Base-by-base conservation (phyloP, 108 stramenopile species). In the Cyclotella kingstonii region DNA sequence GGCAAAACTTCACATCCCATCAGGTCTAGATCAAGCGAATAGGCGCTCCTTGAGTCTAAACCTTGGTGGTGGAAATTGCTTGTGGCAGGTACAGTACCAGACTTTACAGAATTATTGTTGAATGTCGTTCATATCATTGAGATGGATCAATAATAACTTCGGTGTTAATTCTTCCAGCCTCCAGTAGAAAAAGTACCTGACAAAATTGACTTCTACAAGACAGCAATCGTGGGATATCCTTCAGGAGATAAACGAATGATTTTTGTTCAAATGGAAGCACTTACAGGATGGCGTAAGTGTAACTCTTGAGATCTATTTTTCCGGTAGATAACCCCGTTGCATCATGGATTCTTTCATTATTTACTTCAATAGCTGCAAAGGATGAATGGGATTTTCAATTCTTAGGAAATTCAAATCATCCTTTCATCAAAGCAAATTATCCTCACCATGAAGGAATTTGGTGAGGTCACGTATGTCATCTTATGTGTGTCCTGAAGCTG, bases 381-480 rank as follows among this genome's bases (percentile, higher is more conserved):
- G 73, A 75, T 49, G 73, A 70, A 53, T 76, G 75, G 75, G 75
- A 70, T 11, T 76, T 78, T 58, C 52, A 53, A 33, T 60, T 44
- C 26, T 12, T 59, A 14, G 76, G 70, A n/a, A 60, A 66, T 35
- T 47, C 63, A n/a, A 70, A 69, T 27, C 77, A 78, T 35, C 77
- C 77, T 1, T 78, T 70, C 51, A 78, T 78, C 59, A 78, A 78
- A 44, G 51, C 66, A 42, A 78, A 78, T 39, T 78, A 78, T 23
- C 71, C 77, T 18, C 77, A 78, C 46, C 71, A 78, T 39, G 77
- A 78, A 25, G 77, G 77, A 1, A 54, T 60, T 17, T 78, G 77
- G 61, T 46, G 18, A 1, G 7, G 1, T 48, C 22, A 3, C 22
- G 46, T 11, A 18, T 48, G 2, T 4, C 22, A 3, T 48, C 3